Evolutionary conservation across 306 rosid species (phyloP).

Genomic region (Cyamopsis tetragonoloba): DNA sequence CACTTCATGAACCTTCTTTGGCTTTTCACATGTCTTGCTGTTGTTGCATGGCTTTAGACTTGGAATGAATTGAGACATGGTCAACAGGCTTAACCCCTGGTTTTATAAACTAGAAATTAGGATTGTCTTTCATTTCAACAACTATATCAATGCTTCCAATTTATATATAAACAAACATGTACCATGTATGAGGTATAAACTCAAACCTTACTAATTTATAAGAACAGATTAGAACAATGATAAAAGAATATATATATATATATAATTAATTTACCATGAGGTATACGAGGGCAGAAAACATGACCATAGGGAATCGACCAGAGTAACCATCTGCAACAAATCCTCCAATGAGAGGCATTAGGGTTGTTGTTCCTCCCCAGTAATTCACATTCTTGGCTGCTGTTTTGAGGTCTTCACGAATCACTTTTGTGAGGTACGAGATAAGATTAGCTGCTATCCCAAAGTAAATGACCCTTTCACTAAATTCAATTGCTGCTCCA

Average conservation of each 20-base stretch:
- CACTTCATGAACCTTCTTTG: constrained; percentile 47
- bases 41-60: constrained; percentile 42
- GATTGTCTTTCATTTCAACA: neutral
- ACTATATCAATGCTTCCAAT: neutral
- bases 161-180: neutral
- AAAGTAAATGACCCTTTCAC: constrained; percentile 43
- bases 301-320: constrained; percentile 42
- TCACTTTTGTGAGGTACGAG: constrained; percentile 43
- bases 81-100: constrained; percentile 45
- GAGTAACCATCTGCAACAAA: constrained; percentile 51
- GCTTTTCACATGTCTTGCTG: constrained; percentile 16
- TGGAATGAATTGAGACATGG: constrained; percentile 44
- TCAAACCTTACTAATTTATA: neutral
- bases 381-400: constrained; percentile 53
- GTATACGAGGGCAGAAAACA: constrained; percentile 42
- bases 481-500: constrained; percentile 41
- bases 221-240: neutral
- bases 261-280: constrained; percentile 33
- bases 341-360: constrained; percentile 51
- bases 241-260: neutral
- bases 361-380: constrained; percentile 51
- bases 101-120: neutral
- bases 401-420: constrained; percentile 50
- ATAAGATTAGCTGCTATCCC: constrained; percentile 44
- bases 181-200: neutral